These are phyloP conservation scores for Corniculantispora saksenae DNA, from an alignment of 2,329 filamentous ascomycete genomes.

Conservation along the genomic window DNA sequence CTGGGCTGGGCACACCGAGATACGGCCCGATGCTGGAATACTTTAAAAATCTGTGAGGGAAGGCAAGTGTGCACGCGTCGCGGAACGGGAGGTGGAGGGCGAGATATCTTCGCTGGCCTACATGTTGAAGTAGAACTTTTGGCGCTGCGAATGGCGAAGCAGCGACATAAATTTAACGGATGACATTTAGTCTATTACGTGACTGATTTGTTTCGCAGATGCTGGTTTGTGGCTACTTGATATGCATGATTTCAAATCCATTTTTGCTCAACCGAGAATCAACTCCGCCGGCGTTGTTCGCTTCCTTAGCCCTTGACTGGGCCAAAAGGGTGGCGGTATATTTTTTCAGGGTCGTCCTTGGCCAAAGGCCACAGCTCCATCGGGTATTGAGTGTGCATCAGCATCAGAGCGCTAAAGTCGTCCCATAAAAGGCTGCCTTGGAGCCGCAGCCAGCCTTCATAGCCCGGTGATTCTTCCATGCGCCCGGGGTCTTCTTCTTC, in stretches of 20 bases:
- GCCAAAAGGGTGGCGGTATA: slow-evolving; percentile 25
- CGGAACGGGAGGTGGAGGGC: no score
- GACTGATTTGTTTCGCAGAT: no score
- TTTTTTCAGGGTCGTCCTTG: slow-evolving; percentile 22
- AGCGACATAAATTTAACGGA: no score
- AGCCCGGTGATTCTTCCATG: slow-evolving; percentile 22
- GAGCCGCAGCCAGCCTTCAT: slow-evolving; percentile 25
- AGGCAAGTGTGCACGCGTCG: no score
- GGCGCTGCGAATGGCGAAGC: no score
- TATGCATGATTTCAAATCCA: no score
- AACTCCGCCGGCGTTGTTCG: no score
- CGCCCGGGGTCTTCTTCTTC: background rate
- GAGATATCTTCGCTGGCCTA: no score
- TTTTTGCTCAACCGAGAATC: no score
- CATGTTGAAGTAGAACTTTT: no score
- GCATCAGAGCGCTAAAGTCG: slow-evolving; percentile 23
- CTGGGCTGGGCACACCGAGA: background rate
- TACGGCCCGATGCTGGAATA: background rate
- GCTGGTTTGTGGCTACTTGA: no score
- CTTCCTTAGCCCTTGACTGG: background rate
- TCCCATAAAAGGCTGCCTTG: slow-evolving; percentile 29
- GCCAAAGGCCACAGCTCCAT: slow-evolving; percentile 28
- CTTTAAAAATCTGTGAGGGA: background rate
- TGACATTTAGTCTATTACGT: no score
- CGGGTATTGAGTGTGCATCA: slow-evolving; percentile 22